A percentile compares a stretch with the other conserved stretches of the same genome.
Conservation (phyloP, 768 basidiomycete species). For the Tulasnella sp. region DNA sequence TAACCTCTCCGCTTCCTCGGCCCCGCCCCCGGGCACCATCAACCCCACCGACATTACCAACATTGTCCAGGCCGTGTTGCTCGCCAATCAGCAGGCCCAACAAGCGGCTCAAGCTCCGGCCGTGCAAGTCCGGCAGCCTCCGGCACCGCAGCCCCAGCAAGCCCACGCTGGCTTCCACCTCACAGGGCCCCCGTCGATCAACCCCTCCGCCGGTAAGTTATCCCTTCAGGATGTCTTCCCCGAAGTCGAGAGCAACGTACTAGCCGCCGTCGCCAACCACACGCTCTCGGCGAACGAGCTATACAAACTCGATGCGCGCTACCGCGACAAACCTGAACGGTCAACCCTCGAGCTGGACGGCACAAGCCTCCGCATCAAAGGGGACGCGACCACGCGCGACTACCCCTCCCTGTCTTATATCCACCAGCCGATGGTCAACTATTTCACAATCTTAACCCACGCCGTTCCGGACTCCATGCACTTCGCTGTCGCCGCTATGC, state of each 20-base stretch:
- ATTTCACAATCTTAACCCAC: slow-evolving; percentile 14
- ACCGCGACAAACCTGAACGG: not conserved
- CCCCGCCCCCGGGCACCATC: not conserved
- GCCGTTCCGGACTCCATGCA: not conserved
- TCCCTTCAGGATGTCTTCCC: not conserved
- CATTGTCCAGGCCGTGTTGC: not conserved
- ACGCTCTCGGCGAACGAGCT: not conserved
- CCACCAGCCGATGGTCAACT: slow-evolving; percentile 16
- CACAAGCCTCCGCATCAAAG: slow-evolving; percentile 5
- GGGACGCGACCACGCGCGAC: slow-evolving; percentile 9
- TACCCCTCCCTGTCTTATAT: slow-evolving; percentile 15
- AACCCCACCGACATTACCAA: not conserved
- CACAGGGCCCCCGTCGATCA: not conserved
- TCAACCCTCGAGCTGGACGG: slow-evolving; percentile 8
- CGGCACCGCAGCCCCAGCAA: too few relatives aligned
- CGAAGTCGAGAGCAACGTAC: not conserved
- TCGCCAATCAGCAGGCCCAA: not conserved
- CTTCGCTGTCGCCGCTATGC: not conserved
- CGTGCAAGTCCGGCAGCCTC: not conserved
- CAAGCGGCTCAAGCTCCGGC: too few relatives aligned
- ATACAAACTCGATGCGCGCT: not conserved
- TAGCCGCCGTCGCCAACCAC: not conserved
- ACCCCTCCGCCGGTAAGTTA: not conserved
- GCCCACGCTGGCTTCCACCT: not conserved
- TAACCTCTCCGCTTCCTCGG: too few relatives aligned